Conservation (phyloP, 2,329 filamentous ascomycete species). For the Pseudogymnoascus sp. region DNA sequence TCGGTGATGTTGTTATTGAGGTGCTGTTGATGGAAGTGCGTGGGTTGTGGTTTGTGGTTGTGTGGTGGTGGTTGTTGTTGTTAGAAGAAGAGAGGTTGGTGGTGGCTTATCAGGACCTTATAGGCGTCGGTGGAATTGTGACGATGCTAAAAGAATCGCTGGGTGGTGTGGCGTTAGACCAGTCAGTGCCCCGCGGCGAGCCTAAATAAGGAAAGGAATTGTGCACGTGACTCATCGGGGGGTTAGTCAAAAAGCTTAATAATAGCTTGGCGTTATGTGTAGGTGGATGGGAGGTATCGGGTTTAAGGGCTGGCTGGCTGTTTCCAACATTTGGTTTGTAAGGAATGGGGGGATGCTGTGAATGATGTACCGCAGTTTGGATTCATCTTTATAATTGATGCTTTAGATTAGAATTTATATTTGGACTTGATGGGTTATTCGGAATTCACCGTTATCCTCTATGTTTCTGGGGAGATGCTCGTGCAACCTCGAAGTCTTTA, state of each 20-base stretch:
- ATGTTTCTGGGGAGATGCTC: neutral
- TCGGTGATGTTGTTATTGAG: neutral
- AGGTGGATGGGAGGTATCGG: neutral
- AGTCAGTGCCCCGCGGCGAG: neutral
- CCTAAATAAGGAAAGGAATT: neutral
- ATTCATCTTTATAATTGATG: neutral
- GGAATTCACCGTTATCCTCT: neutral
- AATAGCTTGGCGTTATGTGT: neutral
- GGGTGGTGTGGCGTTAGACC: neutral
- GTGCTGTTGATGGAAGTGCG: neutral
- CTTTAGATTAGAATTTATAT: neutral
- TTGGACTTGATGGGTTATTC: neutral
- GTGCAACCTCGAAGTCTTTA: neutral
- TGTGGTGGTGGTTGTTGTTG: constrained; percentile 14
- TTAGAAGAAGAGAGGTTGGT: constrained; percentile 9
- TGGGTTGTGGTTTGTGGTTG: constrained; percentile 13
- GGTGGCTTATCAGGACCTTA: neutral
- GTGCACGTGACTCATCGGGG: neutral
- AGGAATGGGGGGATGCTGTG: neutral
- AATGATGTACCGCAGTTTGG: neutral
- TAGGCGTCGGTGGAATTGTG: neutral
- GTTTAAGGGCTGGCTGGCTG: neutral
- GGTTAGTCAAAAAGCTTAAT: neutral
- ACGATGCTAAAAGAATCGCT: constrained; percentile 6
- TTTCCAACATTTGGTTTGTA: neutral